Evolutionary conservation across 2,329 filamentous ascomycete genomes (phyloP).

Genomic region (Colletotrichum sublineola): DNA sequence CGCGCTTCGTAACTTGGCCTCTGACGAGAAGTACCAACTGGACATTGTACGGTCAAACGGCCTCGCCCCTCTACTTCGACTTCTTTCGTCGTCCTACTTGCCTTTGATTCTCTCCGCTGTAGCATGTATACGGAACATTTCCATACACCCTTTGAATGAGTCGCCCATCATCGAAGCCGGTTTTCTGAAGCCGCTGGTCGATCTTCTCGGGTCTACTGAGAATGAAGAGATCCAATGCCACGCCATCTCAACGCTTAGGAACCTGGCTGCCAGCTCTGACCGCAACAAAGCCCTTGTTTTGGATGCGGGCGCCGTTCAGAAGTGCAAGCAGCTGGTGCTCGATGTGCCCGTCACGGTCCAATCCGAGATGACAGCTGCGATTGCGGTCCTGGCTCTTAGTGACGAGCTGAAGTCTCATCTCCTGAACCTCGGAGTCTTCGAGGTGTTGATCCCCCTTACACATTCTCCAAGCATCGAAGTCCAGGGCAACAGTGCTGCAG

Average conservation of each 20-base stretch:
- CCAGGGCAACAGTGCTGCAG: conserved; percentile 97
- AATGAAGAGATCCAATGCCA: conserved; percentile 99
- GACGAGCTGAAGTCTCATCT: conserved; percentile 95
- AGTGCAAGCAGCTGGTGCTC: conserved; percentile 96
- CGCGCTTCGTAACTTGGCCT: conserved; percentile 93
- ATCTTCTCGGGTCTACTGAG: conserved; percentile 92
- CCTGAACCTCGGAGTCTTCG: conserved; percentile 92
- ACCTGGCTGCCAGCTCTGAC: conserved; percentile 95
- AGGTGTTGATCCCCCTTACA: conserved; percentile 94
- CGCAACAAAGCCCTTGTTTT: conserved; percentile 98
- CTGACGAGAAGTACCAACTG: conserved; percentile 98
- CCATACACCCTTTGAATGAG: conserved; percentile 97
- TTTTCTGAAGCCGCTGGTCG: conserved; percentile 93
- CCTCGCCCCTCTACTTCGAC: conserved; percentile 84
- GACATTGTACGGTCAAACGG: conserved; percentile 95
- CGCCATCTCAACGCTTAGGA: conserved; percentile 95
- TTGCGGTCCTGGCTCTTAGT: conserved; percentile 93
- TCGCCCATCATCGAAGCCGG: conserved; percentile 98
- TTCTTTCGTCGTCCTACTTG: conserved; percentile 94
- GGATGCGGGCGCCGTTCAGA: conserved; percentile 95
- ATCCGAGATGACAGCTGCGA: conserved; percentile 99
- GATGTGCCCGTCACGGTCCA: conserved; percentile 95
- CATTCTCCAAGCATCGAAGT: conserved; percentile 97
- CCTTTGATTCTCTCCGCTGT: conserved; percentile 97
- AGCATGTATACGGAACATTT: conserved; percentile 98